Conservation (phyloP, 495 filamentous ascomycete species). For the Saxispiralis lemnorum region DNA sequence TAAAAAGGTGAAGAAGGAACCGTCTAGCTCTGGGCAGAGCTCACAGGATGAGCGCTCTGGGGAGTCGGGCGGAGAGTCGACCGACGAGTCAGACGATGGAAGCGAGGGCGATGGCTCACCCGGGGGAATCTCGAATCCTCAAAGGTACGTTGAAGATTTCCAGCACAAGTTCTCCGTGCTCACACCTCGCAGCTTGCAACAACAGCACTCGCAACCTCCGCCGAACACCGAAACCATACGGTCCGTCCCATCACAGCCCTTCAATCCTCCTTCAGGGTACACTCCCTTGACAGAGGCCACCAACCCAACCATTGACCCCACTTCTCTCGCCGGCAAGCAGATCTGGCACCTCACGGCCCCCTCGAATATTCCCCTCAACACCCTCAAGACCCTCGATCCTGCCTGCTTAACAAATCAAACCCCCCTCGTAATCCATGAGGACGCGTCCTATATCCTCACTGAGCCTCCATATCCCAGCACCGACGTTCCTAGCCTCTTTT, state of each 20-base stretch:
- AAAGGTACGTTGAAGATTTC: no score
- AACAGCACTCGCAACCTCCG: no score
- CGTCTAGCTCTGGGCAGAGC: no score
- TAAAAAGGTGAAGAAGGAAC: background rate
- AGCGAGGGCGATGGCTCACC: background rate
- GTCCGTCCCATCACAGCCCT: slow-evolving; percentile 3
- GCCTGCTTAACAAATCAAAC: slow-evolving; percentile 21
- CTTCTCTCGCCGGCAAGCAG: slow-evolving; percentile 25
- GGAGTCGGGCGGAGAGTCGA: background rate
- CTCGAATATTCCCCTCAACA: slow-evolving; percentile 26
- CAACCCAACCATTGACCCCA: background rate
- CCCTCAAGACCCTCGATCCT: slow-evolving; percentile 26
- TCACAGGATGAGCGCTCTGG: no score
- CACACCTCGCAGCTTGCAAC: no score
- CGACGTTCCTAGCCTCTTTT: background rate
- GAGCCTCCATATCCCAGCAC: slow-evolving; percentile 23
- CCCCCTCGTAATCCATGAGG: slow-evolving; percentile 23
- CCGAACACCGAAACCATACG: background rate
- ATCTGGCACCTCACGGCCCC: slow-evolving; percentile 41
- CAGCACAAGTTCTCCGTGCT: no score
- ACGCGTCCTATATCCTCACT: slow-evolving; percentile 31
- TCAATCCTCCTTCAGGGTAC: slow-evolving; percentile 9
- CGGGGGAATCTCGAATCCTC: no score
- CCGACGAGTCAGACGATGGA: background rate
- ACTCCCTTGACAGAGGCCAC: background rate